These are phyloP conservation scores for Daedaleopsis sinensis DNA, from an alignment of 768 basidiomycete species.

Conservation along the genomic window DNA sequence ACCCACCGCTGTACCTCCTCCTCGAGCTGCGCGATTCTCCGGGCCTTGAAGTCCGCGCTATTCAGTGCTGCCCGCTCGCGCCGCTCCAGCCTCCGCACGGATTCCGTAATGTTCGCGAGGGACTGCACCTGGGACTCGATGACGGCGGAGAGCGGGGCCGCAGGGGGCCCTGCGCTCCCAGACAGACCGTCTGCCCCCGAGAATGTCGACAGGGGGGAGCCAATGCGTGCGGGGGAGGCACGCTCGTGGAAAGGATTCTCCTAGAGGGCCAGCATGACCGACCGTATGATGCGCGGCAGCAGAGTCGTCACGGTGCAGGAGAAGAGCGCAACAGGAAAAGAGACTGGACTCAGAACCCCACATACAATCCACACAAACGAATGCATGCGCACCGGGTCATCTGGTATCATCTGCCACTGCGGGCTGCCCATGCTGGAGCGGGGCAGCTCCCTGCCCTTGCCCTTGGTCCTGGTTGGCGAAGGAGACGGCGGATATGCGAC, in stretches of 20 bases:
- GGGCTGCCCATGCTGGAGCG: not conserved
- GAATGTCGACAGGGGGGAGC: constrained; percentile 1
- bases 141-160: constrained; percentile 24
- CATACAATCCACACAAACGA: not conserved
- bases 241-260: constrained; percentile 23
- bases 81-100: constrained; percentile 43
- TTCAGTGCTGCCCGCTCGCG: constrained; percentile 39
- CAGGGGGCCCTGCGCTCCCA: not conserved
- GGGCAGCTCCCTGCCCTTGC: constrained; percentile 5
- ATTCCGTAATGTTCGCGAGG: constrained; percentile 26
- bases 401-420: constrained; percentile 17
- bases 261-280: constrained; percentile 2
- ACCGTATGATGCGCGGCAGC: not conserved
- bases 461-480: constrained; percentile 13
- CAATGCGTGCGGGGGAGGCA: constrained; percentile 1
- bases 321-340: constrained; percentile 8
- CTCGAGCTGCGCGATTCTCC: constrained; percentile 20
- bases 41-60: constrained; percentile 28
- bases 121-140: constrained; percentile 26
- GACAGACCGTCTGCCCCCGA: constrained; percentile 9
- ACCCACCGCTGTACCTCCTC: constrained; percentile 19
- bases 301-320: not conserved
- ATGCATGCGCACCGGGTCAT: constrained; percentile 22
- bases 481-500: constrained; percentile 1
- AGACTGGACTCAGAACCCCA: constrained; percentile 7